phyloP scores from a whole-genome alignment of 129 eudicot species.

The Heracleum sosnowskyi region DNA sequence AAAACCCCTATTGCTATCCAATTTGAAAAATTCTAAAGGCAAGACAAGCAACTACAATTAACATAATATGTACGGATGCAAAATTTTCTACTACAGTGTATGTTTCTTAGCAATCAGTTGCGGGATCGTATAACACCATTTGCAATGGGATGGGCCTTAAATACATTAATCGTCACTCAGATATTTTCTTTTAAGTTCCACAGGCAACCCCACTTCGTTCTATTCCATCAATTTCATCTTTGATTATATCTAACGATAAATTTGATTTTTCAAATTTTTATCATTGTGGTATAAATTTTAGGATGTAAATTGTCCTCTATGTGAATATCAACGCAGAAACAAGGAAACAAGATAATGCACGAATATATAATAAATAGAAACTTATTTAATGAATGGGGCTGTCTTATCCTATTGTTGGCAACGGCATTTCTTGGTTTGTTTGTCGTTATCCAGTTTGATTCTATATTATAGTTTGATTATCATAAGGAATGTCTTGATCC shows the following conservation, averaged over 20 bases:
- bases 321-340: not conserved
- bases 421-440: not conserved
- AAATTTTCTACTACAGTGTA: not conserved
- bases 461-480: too few species aligned
- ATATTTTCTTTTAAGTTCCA: not conserved
- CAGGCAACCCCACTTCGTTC: not conserved
- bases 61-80: not conserved
- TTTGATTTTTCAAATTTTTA: too few species aligned
- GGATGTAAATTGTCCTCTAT: not conserved
- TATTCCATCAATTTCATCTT: not conserved
- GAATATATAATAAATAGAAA: too few species aligned
- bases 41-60: not conserved
- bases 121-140: not conserved
- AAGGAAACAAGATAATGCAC: not conserved
- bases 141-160: not conserved
- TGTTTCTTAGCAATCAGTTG: too few species aligned
- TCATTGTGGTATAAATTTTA: not conserved
- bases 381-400: not conserved
- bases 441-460: too few species aligned
- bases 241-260: not conserved
- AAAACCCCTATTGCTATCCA: too few species aligned
- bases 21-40: too few species aligned
- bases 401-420: not conserved
- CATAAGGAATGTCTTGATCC: not conserved
- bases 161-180: not conserved